Evolutionary conservation across 345 rosid species (phyloP).

Genomic region (Euphorbia pulcherrima): DNA sequence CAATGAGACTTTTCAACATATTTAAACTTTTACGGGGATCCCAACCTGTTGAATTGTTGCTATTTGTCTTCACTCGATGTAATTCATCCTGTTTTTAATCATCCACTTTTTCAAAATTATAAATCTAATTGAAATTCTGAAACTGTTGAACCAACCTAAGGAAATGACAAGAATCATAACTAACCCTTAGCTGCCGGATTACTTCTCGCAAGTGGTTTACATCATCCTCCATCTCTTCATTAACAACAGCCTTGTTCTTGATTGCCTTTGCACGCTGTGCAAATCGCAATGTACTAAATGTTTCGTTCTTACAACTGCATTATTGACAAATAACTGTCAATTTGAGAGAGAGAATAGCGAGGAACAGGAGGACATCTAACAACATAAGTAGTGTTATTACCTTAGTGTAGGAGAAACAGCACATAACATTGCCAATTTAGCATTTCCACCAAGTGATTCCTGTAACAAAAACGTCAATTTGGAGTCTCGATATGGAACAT

Average conservation of each 20-base stretch:
- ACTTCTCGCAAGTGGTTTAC: slow-evolving; percentile 86
- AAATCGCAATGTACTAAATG: slow-evolving; percentile 91
- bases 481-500: slow-evolving; percentile 98
- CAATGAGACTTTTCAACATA: slow-evolving; percentile 73
- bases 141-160: neutral
- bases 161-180: slow-evolving; percentile 6
- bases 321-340: slow-evolving; percentile 21
- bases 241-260: slow-evolving; percentile 91
- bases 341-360: neutral
- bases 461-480: slow-evolving; percentile 91
- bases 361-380: neutral
- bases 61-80: slow-evolving; percentile 68
- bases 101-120: slow-evolving; percentile 10
- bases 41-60: slow-evolving; percentile 67
- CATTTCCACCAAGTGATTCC: slow-evolving; percentile 99
- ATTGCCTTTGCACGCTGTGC: slow-evolving; percentile 97
- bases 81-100: slow-evolving; percentile 76
- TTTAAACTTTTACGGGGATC: slow-evolving; percentile 93
- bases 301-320: slow-evolving; percentile 88
- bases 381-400: slow-evolving; percentile 34
- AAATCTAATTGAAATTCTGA: neutral
- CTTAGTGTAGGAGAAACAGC: slow-evolving; percentile 89
- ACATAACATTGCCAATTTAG: slow-evolving; percentile 93
- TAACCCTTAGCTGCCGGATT: slow-evolving; percentile 81
- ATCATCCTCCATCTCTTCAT: slow-evolving; percentile 94